Evolutionary conservation across 2,329 filamentous ascomycete species (phyloP).

Genomic region (Rhexocercosporidium sp.): DNA sequence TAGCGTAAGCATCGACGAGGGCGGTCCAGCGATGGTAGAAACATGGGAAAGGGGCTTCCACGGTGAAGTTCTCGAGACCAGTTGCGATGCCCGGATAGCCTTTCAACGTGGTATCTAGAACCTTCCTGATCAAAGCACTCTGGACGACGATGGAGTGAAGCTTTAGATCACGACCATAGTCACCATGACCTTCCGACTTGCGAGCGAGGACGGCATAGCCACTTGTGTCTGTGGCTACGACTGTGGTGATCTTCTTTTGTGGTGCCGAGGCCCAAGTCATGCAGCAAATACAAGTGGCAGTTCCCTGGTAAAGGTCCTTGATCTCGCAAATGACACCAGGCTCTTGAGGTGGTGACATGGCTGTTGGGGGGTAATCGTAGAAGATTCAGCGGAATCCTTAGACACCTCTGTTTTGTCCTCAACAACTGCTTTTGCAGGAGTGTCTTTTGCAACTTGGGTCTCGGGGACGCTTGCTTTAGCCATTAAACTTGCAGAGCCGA

Average conservation of each 20-base stretch:
- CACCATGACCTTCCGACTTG: conserved; percentile 20
- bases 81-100: conserved; percentile 42
- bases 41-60: conserved; percentile 42
- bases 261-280: conserved; percentile 17
- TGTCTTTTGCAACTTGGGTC: not conserved
- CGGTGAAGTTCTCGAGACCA: conserved; percentile 40
- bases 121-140: conserved; percentile 41
- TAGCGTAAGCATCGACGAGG: conserved; percentile 35
- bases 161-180: conserved; percentile 17
- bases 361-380: not conserved
- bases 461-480: not conserved
- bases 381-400: not conserved
- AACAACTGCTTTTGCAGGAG: not conserved
- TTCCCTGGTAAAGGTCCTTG: conserved; percentile 14
- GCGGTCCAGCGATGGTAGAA: conserved; percentile 45
- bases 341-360: conserved; percentile 2
- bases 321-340: conserved; percentile 12
- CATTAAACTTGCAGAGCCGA: not conserved
- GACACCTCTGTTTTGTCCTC: not conserved
- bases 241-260: conserved; percentile 17
- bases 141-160: conserved; percentile 49
- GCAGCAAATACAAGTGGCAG: conserved; percentile 17
- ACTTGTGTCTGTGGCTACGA: conserved; percentile 10
- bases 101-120: conserved; percentile 41
- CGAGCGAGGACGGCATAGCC: conserved; percentile 19